Evolutionary conservation across 108 stramenopile genomes (phyloP).

Genomic region (Discostella stelligeroides): DNA sequence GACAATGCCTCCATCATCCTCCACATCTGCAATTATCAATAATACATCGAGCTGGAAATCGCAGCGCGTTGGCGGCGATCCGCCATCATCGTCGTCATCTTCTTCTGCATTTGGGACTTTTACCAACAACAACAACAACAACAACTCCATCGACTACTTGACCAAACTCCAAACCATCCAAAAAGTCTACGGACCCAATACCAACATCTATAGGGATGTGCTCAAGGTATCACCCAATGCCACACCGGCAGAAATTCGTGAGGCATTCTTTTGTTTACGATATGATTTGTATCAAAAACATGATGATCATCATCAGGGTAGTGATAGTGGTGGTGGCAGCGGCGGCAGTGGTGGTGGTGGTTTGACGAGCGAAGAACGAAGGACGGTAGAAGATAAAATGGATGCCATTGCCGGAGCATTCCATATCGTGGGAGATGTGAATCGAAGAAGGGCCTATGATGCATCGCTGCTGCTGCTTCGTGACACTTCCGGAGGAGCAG

Average conservation of each 20-base stretch:
- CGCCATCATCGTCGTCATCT: too few species aligned
- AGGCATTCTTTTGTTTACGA: constrained; percentile 67
- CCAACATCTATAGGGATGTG: constrained; percentile 50
- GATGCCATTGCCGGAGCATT: constrained; percentile 37
- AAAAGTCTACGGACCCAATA: constrained; percentile 43
- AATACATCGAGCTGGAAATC: too few species aligned
- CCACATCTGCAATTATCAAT: too few species aligned
- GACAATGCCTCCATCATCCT: too few species aligned
- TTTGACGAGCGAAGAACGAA: constrained; percentile 20
- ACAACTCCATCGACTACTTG: background rate
- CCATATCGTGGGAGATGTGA: constrained; percentile 37
- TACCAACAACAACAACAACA: background rate
- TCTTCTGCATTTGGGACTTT: too few species aligned
- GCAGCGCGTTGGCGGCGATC: too few species aligned
- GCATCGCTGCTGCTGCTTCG: background rate
- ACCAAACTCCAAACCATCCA: constrained; percentile 19
- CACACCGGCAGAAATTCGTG: constrained; percentile 54
- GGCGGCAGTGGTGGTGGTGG: background rate
- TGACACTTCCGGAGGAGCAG: background rate
- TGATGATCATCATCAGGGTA: constrained; percentile 2
- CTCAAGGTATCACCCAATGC: constrained; percentile 42
- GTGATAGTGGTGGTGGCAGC: too few species aligned
- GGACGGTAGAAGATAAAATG: constrained; percentile 30
- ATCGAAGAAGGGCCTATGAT: constrained; percentile 24
- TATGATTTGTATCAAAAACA: constrained; percentile 36